These are phyloP conservation scores for Scheffersomyces quercinus DNA, from an alignment of 1,139 yeast genomes.

Conservation along the genomic window DNA sequence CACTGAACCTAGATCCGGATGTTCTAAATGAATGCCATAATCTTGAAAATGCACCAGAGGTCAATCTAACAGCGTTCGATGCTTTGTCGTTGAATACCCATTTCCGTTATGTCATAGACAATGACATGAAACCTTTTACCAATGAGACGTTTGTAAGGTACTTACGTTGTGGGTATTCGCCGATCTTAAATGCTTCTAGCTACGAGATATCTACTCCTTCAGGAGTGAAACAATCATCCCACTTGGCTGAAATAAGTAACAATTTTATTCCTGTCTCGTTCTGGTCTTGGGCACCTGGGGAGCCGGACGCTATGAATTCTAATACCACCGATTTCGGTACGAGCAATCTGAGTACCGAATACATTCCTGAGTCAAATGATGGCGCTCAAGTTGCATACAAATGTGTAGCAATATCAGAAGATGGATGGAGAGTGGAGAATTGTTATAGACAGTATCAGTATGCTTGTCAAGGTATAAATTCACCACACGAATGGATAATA, in stretches of 20 bases:
- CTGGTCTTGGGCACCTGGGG: conserved; percentile 74
- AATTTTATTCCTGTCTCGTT: conserved; percentile 33
- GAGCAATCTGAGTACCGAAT: background rate
- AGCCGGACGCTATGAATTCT: conserved; percentile 39
- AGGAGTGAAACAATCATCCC: conserved; percentile 1
- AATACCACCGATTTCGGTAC: conserved; percentile 1
- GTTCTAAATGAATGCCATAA: conserved; percentile 13
- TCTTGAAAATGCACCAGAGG: background rate
- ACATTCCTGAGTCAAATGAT: conserved; percentile 9
- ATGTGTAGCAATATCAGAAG: conserved; percentile 57
- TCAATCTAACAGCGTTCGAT: conserved; percentile 7
- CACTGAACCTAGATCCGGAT: conserved; percentile 8
- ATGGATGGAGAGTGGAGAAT: conserved; percentile 61
- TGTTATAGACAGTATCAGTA: conserved; percentile 58
- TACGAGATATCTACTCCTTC: conserved; percentile 21
- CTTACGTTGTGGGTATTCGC: conserved; percentile 58
- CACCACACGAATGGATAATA: conserved; percentile 52
- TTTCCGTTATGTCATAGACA: conserved; percentile 45
- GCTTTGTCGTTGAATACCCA: conserved; percentile 18
- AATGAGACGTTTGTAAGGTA: conserved; percentile 30
- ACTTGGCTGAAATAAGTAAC: conserved; percentile 14
- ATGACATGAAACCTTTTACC: conserved; percentile 29
- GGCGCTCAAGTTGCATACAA: conserved; percentile 42
- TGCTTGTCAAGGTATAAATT: conserved; percentile 52
- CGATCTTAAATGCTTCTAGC: conserved; percentile 48